These are phyloP conservation scores for Angomonas deanei DNA, from an alignment of 208 protist genomes.

Conservation along the genomic window DNA sequence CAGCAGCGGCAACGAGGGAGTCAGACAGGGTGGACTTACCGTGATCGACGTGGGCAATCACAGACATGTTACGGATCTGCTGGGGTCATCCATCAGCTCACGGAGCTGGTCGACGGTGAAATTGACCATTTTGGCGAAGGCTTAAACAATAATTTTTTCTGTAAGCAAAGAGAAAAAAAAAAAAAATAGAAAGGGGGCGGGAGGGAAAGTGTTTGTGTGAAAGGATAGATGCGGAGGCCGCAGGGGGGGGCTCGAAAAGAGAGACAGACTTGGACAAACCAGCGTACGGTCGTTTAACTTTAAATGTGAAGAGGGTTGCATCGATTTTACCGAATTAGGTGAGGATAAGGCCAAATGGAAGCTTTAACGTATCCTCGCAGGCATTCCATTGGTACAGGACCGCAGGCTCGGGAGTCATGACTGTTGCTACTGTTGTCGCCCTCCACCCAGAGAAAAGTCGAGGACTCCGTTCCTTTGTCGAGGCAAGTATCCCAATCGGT, in stretches of 20 bases:
- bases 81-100: constrained; percentile 64
- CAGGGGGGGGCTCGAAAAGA: background rate
- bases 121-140: constrained; percentile 54
- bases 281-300: too few relatives aligned
- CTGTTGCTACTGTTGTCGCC: constrained; percentile 72
- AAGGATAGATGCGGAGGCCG: background rate
- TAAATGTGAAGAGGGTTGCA: background rate
- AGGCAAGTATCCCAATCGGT: constrained; percentile 69
- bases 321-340: background rate
- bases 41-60: constrained; percentile 75
- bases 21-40: constrained; percentile 94
- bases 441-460: constrained; percentile 76
- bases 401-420: constrained; percentile 67
- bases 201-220: background rate
- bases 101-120: constrained; percentile 77
- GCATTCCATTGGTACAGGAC: constrained; percentile 69
- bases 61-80: constrained; percentile 79
- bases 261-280: background rate
- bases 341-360: constrained; percentile 22
- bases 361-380: constrained; percentile 50
- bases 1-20: constrained; percentile 93
- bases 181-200: background rate
- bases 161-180: background rate
- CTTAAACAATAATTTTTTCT: background rate
- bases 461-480: constrained; percentile 28